These are phyloP conservation scores for Cubamyces sp. DNA, from an alignment of 768 basidiomycete genomes.

Conservation along the genomic window DNA sequence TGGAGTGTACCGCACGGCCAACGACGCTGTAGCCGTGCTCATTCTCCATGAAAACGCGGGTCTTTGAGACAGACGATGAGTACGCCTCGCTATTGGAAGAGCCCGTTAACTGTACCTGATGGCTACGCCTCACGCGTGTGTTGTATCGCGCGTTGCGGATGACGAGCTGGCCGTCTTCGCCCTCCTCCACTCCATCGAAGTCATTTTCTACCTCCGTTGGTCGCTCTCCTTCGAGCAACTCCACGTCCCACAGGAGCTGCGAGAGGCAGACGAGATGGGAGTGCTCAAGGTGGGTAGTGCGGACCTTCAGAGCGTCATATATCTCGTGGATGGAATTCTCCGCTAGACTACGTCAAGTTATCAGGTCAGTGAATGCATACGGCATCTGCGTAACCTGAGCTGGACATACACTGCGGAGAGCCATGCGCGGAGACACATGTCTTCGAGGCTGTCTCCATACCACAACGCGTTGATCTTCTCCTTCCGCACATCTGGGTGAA, in stretches of 20 bases:
- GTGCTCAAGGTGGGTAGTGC: constrained; percentile 20
- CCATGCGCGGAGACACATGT: constrained; percentile 45
- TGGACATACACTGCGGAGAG: constrained; percentile 35
- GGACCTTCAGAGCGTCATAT: constrained; percentile 15
- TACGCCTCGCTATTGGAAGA: too few relatives aligned
- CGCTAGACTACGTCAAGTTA: constrained; percentile 30
- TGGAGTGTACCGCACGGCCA: constrained; percentile 37
- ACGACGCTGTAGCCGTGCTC: constrained; percentile 35
- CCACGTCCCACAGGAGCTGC: constrained; percentile 37
- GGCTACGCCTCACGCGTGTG: constrained; percentile 41
- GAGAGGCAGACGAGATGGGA: constrained; percentile 41
- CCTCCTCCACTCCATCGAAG: constrained; percentile 34
- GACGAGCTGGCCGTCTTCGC: constrained; percentile 35
- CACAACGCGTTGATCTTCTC: constrained; percentile 36
- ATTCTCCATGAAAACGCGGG: constrained; percentile 42
- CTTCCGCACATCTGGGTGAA: constrained; percentile 22
- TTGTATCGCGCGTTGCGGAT: constrained; percentile 48
- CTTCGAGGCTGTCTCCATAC: constrained; percentile 31
- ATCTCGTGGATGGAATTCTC: constrained; percentile 8
- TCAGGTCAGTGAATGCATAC: too few relatives aligned
- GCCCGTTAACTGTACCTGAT: constrained; percentile 37
- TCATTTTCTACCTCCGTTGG: constrained; percentile 42
- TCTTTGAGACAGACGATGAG: constrained; percentile 27
- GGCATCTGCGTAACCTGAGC: neutral
- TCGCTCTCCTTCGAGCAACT: constrained; percentile 38